Percentiles rank a stretch among this genome's conserved stretches.
These are phyloP conservation scores for Byssothecium circinans DNA, from an alignment of 2,329 filamentous ascomycete genomes.

Conservation along the genomic window DNA sequence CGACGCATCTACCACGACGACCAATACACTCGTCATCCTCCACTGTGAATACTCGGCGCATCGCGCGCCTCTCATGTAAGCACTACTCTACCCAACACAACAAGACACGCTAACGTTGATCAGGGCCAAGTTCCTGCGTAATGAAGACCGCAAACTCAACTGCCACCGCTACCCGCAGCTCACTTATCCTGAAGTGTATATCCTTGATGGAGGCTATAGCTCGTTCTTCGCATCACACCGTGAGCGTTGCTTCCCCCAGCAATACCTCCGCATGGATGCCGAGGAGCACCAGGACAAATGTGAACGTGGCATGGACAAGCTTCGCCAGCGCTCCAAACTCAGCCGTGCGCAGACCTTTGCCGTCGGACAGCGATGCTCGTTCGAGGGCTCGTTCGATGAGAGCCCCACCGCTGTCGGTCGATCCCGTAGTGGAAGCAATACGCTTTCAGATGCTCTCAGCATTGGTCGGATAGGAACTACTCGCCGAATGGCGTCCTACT, in stretches of 20 bases:
- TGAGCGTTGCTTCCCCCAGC: constrained; percentile 83
- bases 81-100: neutral
- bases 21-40: constrained; percentile 82
- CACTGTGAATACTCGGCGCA: constrained; percentile 99
- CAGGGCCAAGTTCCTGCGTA: constrained; percentile 83
- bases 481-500: constrained; percentile 45
- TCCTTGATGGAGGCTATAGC: constrained; percentile 94
- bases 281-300: constrained; percentile 90
- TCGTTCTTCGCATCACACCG: constrained; percentile 82
- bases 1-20: constrained; percentile 61
- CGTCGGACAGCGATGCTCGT: constrained; percentile 66
- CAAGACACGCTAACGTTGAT: constrained; percentile 18
- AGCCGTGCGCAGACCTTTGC: constrained; percentile 91
- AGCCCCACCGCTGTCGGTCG: constrained; percentile 56
- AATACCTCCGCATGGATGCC: constrained; percentile 95
- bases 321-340: constrained; percentile 86
- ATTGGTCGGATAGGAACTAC: constrained; percentile 37
- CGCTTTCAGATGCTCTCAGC: constrained; percentile 32
- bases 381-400: constrained; percentile 57
- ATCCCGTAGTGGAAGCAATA: constrained; percentile 35
- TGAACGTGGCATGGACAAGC: constrained; percentile 89
- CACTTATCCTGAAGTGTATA: constrained; percentile 96
- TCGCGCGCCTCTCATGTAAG: constrained; percentile 85
- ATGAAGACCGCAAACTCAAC: constrained; percentile 84
- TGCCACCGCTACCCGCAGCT: constrained; percentile 82